phyloP scores from a whole-genome alignment of 352 stramenopile species.

The Phytophthora tubulina region DNA sequence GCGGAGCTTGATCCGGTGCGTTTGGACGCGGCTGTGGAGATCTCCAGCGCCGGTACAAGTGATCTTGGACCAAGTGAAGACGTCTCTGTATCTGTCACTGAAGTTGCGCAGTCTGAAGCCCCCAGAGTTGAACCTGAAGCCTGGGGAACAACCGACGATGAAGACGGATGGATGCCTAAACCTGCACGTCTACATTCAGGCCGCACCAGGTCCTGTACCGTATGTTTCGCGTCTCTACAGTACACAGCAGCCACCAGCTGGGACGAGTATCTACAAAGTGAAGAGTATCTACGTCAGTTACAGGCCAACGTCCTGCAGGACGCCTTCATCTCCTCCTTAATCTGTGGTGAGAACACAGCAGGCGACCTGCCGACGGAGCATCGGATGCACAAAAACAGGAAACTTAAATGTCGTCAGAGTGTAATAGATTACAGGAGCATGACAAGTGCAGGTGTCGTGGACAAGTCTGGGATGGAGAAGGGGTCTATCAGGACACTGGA shows the following conservation, averaged over 20 bases:
- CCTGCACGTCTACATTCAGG: constrained; percentile 81
- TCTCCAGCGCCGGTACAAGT: constrained; percentile 4
- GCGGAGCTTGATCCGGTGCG: constrained; percentile 19
- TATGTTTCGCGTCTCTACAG: constrained; percentile 84
- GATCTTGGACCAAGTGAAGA: neutral
- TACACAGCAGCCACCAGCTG: constrained; percentile 74
- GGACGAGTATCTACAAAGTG: constrained; percentile 88
- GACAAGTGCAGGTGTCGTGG: constrained; percentile 82
- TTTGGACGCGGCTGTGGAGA: constrained; percentile 15
- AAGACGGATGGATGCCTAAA: constrained; percentile 89
- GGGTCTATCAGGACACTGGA: constrained; percentile 79
- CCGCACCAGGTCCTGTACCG: constrained; percentile 75
- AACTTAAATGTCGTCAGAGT: constrained; percentile 83
- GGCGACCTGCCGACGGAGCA: constrained; percentile 87
- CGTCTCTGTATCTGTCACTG: neutral
- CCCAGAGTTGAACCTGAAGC: constrained; percentile 21
- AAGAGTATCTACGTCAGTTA: constrained; percentile 76
- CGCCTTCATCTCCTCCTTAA: constrained; percentile 78
- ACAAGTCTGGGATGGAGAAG: constrained; percentile 79
- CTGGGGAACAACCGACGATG: constrained; percentile 42
- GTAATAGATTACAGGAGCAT: constrained; percentile 85
- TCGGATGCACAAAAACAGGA: constrained; percentile 88
- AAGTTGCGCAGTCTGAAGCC: constrained; percentile 13
- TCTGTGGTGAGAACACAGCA: constrained; percentile 76
- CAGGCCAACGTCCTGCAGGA: constrained; percentile 83